These are phyloP conservation scores for Diophrys sp. DNA, from an alignment of 73 alveolate species.

Conservation along the genomic window DNA sequence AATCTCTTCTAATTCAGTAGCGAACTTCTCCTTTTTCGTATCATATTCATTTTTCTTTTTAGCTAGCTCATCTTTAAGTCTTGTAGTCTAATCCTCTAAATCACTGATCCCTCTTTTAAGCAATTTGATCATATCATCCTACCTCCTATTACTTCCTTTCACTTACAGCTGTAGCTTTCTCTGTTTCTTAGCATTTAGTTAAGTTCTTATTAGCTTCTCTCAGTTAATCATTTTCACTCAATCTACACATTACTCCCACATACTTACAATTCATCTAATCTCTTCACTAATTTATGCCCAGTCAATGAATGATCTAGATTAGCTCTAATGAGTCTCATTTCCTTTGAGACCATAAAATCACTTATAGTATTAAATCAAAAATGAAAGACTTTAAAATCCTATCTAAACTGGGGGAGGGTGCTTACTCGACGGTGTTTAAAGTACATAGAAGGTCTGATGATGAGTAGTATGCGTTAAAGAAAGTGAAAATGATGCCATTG, in stretches of 20 bases:
- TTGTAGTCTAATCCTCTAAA: neutral
- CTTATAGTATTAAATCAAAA: too few species aligned
- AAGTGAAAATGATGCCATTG: slow-evolving; percentile 15
- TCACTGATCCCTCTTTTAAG: neutral
- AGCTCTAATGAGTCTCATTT: neutral
- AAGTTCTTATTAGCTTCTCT: neutral
- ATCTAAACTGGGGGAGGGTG: slow-evolving; percentile 41
- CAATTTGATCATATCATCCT: neutral
- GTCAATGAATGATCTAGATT: neutral
- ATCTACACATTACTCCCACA: too few species aligned
- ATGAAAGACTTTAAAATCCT: too few species aligned
- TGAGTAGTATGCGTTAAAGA: slow-evolving; percentile 19
- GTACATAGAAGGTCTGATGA: slow-evolving; percentile 27
- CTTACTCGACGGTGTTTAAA: slow-evolving; percentile 31
- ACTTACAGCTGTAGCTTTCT: neutral
- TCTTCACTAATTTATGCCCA: neutral
- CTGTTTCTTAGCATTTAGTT: neutral
- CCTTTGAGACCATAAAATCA: neutral
- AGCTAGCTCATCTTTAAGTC: neutral
- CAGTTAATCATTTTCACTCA: neutral
- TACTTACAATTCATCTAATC: neutral
- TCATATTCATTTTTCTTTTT: neutral
- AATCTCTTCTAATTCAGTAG: too few species aligned
- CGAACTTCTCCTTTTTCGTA: neutral
- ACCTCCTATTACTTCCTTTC: too few species aligned